Base-by-base conservation (phyloP, 257 asterid genomes). In the Mitragyna speciosa region DNA sequence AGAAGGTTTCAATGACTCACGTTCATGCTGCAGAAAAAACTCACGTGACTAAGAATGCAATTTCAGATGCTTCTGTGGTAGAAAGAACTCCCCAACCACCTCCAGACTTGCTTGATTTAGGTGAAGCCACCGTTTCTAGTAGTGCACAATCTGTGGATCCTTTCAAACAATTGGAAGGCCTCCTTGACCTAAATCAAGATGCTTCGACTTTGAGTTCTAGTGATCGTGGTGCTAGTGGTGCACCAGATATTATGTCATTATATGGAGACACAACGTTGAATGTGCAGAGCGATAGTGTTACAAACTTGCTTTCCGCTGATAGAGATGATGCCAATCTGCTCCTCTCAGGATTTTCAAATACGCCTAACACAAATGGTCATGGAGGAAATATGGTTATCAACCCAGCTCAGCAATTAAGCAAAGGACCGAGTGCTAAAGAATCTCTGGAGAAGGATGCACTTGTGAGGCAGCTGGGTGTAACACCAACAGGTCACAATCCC, bases 401-500 rank as follows among this genome's bases (percentile, higher is more conserved):
- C 65, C 61, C 83, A n/a, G 30, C 84, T 49, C 83, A 82, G 52
- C 90, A 82, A 61, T 36, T 72, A 78, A 88, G 84, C 84, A 91
- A 92, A 84, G 99, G 97, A 28, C 96, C 91, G 1, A 94, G 87
- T 78, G 75, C 82, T 81, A 94, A 89, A 88, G 97, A 90, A 54
- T 91, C 93, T 43, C 79, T 96, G 87, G 95, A 89, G 75, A 96
- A 91, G 87, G 99, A 96, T 87, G 92, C 97, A 41, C 92, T 87
- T 19, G 99, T 91, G 36, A 91, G 99, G 85, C 99, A 96, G 81
- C 65, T 96, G 91, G 99, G 99, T 1, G 96, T 92, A 84, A 89
- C 91, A 24, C 98, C 97, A 65, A 83, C 96, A 30, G 89, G 93
- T 82, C 95, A 92, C 90, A 92, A 92, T 84, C 98, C 99, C 77